Percentiles rank a stretch among this genome's conserved stretches.
Evolutionary conservation across 306 rosid genomes (phyloP).

Genomic region (Lathyrus tuberosus): DNA sequence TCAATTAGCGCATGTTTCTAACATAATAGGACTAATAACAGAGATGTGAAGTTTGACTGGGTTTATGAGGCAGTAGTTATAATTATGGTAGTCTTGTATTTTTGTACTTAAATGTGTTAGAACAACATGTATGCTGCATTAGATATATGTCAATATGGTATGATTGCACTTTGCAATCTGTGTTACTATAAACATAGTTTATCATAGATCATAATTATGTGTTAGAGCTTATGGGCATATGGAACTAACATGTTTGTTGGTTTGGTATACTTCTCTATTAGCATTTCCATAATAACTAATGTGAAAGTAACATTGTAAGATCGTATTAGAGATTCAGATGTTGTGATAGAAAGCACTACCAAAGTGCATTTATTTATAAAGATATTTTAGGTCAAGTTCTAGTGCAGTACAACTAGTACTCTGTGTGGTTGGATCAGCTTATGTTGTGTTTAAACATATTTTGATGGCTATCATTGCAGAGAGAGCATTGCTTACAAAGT

Average conservation of each 20-base stretch:
- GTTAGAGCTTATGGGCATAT: conserved; percentile 4
- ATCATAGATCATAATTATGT: conserved; percentile 7
- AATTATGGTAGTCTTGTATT: conserved; percentile 5
- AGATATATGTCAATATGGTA: conserved; percentile 1
- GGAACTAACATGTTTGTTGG: conserved; percentile 2
- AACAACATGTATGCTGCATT: neutral
- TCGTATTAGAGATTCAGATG: neutral
- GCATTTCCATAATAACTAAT: conserved; percentile 1
- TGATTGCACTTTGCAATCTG: neutral
- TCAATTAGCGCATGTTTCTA: conserved; percentile 21
- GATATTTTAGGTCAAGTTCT: neutral
- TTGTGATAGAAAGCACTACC: neutral
- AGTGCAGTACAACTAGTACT: neutral
- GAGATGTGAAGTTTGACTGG: too few relatives aligned
- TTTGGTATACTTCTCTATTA: conserved; percentile 4
- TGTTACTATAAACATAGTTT: conserved; percentile 6
- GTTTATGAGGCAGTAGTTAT: too few relatives aligned
- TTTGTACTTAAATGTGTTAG: neutral
- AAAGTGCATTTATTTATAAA: neutral
- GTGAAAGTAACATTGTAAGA: neutral
- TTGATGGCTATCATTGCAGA: neutral
- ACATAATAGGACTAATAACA: conserved; percentile 7
- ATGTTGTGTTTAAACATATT: neutral
- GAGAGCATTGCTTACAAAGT: neutral
- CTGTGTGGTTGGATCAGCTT: neutral